Conservation (phyloP, 1,139 yeast genomes). For the Yamadazyma atmosphaerica region DNA sequence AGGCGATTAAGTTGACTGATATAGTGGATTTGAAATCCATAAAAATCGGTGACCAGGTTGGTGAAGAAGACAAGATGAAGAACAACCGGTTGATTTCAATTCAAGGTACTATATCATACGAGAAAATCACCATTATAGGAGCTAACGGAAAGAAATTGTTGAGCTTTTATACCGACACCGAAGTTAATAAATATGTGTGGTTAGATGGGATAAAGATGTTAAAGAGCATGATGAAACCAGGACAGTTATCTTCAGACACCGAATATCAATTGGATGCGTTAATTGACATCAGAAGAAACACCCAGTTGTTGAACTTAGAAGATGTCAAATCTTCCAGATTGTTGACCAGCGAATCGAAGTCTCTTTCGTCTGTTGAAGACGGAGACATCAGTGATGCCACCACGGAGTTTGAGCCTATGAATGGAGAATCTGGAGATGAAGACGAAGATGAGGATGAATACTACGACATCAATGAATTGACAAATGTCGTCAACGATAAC, state of each 20-base stretch:
- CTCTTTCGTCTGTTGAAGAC: not conserved
- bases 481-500: slow-evolving; percentile 38
- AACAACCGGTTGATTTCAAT: slow-evolving; percentile 48
- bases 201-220: slow-evolving; percentile 76
- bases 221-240: slow-evolving; percentile 32
- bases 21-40: slow-evolving; percentile 44
- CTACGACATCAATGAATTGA: slow-evolving; percentile 46
- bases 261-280: slow-evolving; percentile 57
- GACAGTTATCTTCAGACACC: slow-evolving; percentile 57
- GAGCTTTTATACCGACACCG: slow-evolving; percentile 68
- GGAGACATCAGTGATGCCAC: slow-evolving; percentile 7
- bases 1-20: slow-evolving; percentile 31
- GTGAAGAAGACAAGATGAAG: slow-evolving; percentile 38
- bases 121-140: slow-evolving; percentile 52
- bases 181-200: slow-evolving; percentile 73
- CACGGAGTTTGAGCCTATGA: slow-evolving; percentile 25
- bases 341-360: not conserved
- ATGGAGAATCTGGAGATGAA: slow-evolving; percentile 11
- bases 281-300: slow-evolving; percentile 59
- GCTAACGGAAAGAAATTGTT: slow-evolving; percentile 43
- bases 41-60: slow-evolving; percentile 43
- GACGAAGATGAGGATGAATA: slow-evolving; percentile 38
- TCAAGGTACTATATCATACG: slow-evolving; percentile 54
- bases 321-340: slow-evolving; percentile 11
- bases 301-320: slow-evolving; percentile 63